Percentiles rank a stretch among this genome's conserved stretches.
These are phyloP conservation scores for Lentinula detonsa DNA, from an alignment of 768 basidiomycete genomes.

Conservation along the genomic window DNA sequence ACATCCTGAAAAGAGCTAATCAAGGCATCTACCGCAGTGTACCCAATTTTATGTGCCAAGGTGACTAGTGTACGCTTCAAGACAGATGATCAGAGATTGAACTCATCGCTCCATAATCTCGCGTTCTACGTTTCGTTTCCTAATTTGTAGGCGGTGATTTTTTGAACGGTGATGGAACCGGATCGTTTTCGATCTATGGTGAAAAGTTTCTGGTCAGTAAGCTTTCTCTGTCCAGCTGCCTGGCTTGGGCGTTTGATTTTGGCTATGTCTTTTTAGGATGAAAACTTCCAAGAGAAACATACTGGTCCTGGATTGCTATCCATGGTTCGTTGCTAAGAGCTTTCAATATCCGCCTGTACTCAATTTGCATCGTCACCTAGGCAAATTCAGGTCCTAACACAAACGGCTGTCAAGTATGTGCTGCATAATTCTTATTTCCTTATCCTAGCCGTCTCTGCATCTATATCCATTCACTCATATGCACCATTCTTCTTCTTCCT, in stretches of 20 bases:
- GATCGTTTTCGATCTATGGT: conserved; percentile 95
- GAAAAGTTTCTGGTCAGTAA: conserved; percentile 79
- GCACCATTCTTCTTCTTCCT: background rate
- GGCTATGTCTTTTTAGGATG: conserved; percentile 50
- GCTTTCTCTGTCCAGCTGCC: no score
- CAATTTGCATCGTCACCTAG: conserved; percentile 30
- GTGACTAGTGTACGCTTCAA: conserved; percentile 25
- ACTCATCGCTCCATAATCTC: background rate
- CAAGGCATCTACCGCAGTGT: conserved; percentile 38
- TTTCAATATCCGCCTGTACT: conserved; percentile 1
- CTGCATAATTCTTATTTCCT: background rate
- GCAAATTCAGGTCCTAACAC: conserved; percentile 94
- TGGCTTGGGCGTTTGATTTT: no score
- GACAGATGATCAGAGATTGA: background rate
- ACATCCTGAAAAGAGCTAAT: conserved; percentile 9
- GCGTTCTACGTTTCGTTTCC: no score
- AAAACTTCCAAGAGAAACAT: conserved; percentile 93
- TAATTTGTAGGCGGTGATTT: conserved; percentile 78
- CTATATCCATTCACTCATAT: background rate
- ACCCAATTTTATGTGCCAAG: conserved; percentile 97
- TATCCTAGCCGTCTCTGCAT: background rate
- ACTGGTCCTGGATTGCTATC: conserved; percentile 80
- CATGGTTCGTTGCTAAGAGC: conserved; percentile 53
- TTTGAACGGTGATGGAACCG: conserved; percentile 90
- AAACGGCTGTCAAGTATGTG: conserved; percentile 79